Evolutionary conservation across 352 stramenopile genomes (phyloP).

Genomic region (Globisporangium splendens): DNA sequence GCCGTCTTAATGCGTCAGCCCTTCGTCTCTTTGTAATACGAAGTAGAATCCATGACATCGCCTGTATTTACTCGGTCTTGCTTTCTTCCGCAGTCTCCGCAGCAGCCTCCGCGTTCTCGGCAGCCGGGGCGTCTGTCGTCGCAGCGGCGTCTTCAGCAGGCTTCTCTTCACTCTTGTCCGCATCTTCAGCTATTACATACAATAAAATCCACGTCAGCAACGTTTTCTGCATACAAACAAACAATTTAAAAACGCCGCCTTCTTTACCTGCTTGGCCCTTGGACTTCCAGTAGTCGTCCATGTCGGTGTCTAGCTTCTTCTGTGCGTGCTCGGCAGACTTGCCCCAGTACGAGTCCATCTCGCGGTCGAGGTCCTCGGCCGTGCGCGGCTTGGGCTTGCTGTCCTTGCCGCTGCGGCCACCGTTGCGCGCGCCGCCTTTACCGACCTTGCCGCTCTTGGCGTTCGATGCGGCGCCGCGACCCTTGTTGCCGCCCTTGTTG

Average conservation of each 20-base stretch:
- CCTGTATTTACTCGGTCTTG: constrained; percentile 5
- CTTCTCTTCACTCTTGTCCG: constrained; percentile 5
- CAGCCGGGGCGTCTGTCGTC: background rate
- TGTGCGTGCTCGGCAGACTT: constrained; percentile 81
- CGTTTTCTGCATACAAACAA: background rate
- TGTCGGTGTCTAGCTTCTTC: constrained; percentile 83
- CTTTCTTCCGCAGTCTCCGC: constrained; percentile 1
- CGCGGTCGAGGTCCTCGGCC: constrained; percentile 73
- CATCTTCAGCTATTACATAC: background rate
- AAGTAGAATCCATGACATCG: no score
- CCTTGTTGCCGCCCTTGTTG: constrained; percentile 13
- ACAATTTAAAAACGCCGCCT: constrained; percentile 1
- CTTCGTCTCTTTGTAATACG: no score
- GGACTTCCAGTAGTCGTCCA: constrained; percentile 88
- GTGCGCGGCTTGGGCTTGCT: constrained; percentile 73
- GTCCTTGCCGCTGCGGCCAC: constrained; percentile 20
- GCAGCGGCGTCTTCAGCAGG: constrained; percentile 1
- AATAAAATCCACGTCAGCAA: background rate
- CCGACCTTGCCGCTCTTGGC: constrained; percentile 13
- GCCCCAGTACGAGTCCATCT: constrained; percentile 87
- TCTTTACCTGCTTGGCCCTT: constrained; percentile 46
- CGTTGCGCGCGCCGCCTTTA: constrained; percentile 13
- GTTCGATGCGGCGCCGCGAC: constrained; percentile 13
- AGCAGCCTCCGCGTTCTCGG: background rate
- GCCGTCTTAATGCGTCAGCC: no score